Conservation (phyloP, 306 rosid species). For the Echinosophora koreensis region DNA sequence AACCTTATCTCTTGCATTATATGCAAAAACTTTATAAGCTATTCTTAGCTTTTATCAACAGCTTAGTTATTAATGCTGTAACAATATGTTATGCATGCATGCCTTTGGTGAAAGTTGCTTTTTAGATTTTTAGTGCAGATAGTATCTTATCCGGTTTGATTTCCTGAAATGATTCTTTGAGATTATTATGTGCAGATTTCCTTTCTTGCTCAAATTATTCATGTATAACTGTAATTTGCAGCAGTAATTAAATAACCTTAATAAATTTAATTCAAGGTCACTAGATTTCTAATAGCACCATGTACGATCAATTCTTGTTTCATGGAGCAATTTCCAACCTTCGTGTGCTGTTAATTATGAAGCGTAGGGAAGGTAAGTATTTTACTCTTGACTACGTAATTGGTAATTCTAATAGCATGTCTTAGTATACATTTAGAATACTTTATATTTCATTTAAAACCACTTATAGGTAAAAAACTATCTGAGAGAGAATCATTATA, state of each 20-base stretch:
- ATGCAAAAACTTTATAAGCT: background rate
- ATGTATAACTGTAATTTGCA: background rate
- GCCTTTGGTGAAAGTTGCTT: background rate
- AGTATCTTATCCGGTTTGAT: background rate
- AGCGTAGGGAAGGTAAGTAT: background rate
- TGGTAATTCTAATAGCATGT: too few relatives aligned
- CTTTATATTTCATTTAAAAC: too few relatives aligned
- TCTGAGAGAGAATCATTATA: too few relatives aligned
- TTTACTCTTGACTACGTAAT: too few relatives aligned
- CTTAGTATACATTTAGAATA: too few relatives aligned
- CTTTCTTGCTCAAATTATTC: background rate
- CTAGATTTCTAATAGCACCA: background rate
- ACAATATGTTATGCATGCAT: background rate
- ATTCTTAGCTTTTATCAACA: conserved; percentile 15
- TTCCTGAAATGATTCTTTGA: background rate
- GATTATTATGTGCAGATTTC: background rate
- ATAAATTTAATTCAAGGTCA: background rate
- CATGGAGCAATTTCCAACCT: background rate
- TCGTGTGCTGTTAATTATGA: background rate
- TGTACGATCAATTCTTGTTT: background rate
- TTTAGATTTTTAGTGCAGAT: background rate
- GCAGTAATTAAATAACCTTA: background rate
- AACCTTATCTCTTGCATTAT: conserved; percentile 36
- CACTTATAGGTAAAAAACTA: too few relatives aligned
- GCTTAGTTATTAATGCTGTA: background rate